Evolutionary conservation across 1,284 basidiomycete species (phyloP).

Genomic region (Sutorius eximius): DNA sequence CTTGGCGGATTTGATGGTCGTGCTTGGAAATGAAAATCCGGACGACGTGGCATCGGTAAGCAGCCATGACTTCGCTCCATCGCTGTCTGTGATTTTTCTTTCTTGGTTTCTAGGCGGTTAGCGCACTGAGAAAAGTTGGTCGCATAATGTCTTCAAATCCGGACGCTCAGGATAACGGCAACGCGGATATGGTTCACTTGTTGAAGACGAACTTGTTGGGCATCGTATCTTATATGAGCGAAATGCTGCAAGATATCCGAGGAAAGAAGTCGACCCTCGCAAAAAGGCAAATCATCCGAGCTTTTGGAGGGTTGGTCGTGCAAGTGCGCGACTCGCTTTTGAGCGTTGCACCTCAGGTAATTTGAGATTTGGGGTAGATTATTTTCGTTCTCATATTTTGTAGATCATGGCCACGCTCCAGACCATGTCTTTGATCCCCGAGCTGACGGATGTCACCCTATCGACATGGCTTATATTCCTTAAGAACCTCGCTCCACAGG

Average conservation of each 20-base stretch:
- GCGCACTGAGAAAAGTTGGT: slow-evolving; percentile 64
- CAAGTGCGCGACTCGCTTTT: slow-evolving; percentile 73
- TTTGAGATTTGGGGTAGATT: slow-evolving; percentile 3
- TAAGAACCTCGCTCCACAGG: slow-evolving; percentile 63
- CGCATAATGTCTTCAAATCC: slow-evolving; percentile 32
- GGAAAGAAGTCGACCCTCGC: slow-evolving; percentile 66
- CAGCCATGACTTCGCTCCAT: not conserved
- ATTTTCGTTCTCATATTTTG: slow-evolving; percentile 13
- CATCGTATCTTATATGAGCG: slow-evolving; percentile 78
- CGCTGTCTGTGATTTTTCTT: slow-evolving; percentile 2
- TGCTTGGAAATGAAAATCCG: slow-evolving; percentile 66
- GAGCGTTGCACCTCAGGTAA: slow-evolving; percentile 82
- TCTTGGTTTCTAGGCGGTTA: slow-evolving; percentile 46
- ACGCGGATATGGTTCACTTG: slow-evolving; percentile 52
- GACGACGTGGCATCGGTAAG: slow-evolving; percentile 47
- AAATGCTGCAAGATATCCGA: slow-evolving; percentile 78
- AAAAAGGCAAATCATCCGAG: slow-evolving; percentile 78
- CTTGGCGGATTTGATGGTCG: slow-evolving; percentile 73
- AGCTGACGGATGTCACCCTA: slow-evolving; percentile 78
- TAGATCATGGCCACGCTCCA: slow-evolving; percentile 98
- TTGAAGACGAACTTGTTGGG: slow-evolving; percentile 79
- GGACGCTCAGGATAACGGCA: slow-evolving; percentile 25
- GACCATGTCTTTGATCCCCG: slow-evolving; percentile 73
- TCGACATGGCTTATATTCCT: slow-evolving; percentile 84
- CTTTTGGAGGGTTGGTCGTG: slow-evolving; percentile 73